Base-by-base conservation (phyloP, 495 filamentous ascomycete genomes). In the Trichoderma parareesei region DNA sequence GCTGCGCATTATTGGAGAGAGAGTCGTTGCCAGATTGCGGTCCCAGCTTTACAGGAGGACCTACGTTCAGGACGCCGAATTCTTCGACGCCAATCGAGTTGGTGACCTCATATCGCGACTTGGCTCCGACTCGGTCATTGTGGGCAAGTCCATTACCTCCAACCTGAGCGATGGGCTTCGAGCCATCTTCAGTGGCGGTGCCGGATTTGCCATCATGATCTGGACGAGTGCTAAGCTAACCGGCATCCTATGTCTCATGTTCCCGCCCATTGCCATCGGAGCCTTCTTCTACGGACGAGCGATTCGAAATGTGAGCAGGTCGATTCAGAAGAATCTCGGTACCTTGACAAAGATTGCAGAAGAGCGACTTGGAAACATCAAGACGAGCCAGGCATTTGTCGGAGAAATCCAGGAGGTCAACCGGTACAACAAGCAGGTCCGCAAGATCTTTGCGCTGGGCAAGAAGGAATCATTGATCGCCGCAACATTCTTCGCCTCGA, bases 91-190 rank as follows among this genome's bases (percentile, higher is more conserved):
- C 44, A 98, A 98, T 77, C 84, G 95, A 20, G 92, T 97, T 44
- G 94, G 94, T 68, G 94, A 98, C 72, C 77, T 98, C 69, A 97
- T 98, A 69, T 97, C 93, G 60, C 86, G 94, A 14, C 86, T 98
- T 27, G 91, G 92, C 69, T 96, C 92, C 9, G 94, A 98, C 72
- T 97, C 94, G 1, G 89, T 98, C 68, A 93, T 98, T 68, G 93
- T 98, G 41, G 94, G 93, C 68, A 98, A 98, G 78, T 95, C 91
- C 74, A 95, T 98, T 69, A 98, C 95, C 10, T 94, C 98, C 69
- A 98, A 98, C 71, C 78, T 98, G 53, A 97, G 93, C 2, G 94
- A 98, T 76, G 94, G 94, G 13, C 79, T 98, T 38, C 87, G 94
- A 38, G 87, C 94, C 4, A 76, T 90, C 61, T 92, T 98, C 60